Base-by-base conservation (phyloP, 2,329 filamentous ascomycete genomes). In the Neopestalotiopsis sp. region DNA sequence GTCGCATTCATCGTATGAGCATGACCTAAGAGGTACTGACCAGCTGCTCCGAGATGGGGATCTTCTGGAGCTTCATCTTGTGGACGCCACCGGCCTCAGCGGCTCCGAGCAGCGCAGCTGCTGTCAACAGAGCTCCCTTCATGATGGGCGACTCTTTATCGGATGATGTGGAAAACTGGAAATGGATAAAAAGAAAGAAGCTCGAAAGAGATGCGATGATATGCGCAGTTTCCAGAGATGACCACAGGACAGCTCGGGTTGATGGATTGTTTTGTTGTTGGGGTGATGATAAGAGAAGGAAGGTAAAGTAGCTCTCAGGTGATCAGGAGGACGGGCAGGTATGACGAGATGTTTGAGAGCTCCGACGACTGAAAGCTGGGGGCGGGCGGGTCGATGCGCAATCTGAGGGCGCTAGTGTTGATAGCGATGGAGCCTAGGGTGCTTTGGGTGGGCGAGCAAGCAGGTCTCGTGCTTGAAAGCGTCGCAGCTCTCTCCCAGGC, bases 1-100 rank as follows among this genome's bases (percentile, higher is more conserved):
- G 68, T 68, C 45, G 14, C 17, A 38, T 14, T 13, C 34, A 38
- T 38, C 34, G 10, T 38, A 38, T 38, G 1, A 28, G n/a, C 7
- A 45, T 14, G 61, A 32, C n/a, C 10, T 20, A 30, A 24, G 42
- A 10, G 9, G 3, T 24, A 86, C 92, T 80, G 86, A 97, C 95
- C 78, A 99, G 89, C 86, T 98, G 96, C 82, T 98, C 94, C 64
- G 91, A 89, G 69, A 99, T 86, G 74, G 96, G 92, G 71, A 98
- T 86, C 92, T 99, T 99, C 89, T 98, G 93, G 78, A 99, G 91
- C 89, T 97, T 96, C 89, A 98, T 92, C 88, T 94, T 97, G 90
- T 98, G 94, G 74, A 97, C 88, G 78, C 91, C 88, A 77, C 91
- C 94, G 76, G 94, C 95, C 80, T 93, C 89, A 80, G 92, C 92